Conservation (phyloP, 306 rosid species). For the Pachyrhizus erosus region DNA sequence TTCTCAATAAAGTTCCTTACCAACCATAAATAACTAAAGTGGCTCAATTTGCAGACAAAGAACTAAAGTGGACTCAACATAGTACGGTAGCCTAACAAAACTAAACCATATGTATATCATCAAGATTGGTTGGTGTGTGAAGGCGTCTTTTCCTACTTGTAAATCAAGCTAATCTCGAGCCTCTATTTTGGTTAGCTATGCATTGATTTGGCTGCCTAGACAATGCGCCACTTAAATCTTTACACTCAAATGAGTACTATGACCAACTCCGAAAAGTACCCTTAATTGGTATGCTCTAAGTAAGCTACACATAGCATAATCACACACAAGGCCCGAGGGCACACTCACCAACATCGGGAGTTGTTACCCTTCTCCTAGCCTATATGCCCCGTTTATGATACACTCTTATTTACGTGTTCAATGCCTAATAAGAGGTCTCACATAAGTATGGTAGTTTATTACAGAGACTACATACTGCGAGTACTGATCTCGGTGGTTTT, state of each 20-base stretch:
- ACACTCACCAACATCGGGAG: slow-evolving; percentile 26
- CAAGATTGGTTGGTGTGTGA: neutral
- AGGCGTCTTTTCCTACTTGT: neutral
- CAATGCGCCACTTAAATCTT: slow-evolving; percentile 23
- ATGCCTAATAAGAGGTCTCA: slow-evolving; percentile 9
- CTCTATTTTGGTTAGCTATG: slow-evolving; percentile 18
- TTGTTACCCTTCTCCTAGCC: neutral
- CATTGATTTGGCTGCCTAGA: slow-evolving; percentile 17
- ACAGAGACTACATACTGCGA: neutral
- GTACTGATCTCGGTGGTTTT: neutral
- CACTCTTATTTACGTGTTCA: neutral
- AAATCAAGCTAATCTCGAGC: neutral
- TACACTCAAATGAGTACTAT: slow-evolving; percentile 21
- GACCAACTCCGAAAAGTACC: slow-evolving; percentile 27
- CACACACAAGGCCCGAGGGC: slow-evolving; percentile 35
- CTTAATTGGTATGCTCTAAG: slow-evolving; percentile 31
- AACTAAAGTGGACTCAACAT: slow-evolving; percentile 16
- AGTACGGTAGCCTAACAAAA: slow-evolving; percentile 9
- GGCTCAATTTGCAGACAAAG: slow-evolving; percentile 16
- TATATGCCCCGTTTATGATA: neutral
- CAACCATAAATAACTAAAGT: slow-evolving; percentile 30
- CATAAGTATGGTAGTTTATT: slow-evolving; percentile 36
- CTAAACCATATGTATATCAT: neutral
- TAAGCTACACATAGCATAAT: slow-evolving; percentile 32
- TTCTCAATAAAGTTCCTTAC: slow-evolving; percentile 14